Evolutionary conservation across 2,329 filamentous ascomycete genomes (phyloP).

Genomic region (Ophiostoma quercus): DNA sequence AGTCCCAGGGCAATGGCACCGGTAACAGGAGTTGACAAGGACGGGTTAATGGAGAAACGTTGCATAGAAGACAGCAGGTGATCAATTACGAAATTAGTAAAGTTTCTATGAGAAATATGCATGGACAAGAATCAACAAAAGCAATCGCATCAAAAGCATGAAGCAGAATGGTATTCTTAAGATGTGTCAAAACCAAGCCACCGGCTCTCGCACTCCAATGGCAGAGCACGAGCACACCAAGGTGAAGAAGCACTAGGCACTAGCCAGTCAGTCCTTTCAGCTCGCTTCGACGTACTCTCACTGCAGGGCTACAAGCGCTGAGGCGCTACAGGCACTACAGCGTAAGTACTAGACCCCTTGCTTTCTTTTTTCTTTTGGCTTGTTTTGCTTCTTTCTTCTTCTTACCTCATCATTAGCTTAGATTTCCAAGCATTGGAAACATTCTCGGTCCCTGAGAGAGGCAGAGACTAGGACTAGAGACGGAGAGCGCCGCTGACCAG

Average conservation of each 20-base stretch:
- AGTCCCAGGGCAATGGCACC: conserved; percentile 2
- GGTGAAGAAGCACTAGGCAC: neutral
- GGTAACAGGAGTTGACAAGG: conserved; percentile 1
- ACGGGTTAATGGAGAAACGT: neutral
- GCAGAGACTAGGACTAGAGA: neutral
- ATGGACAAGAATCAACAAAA: neutral
- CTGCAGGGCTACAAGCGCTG: neutral
- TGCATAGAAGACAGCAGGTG: neutral
- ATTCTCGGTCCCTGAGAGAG: neutral
- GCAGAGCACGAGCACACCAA: too few relatives aligned
- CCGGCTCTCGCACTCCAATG: too few relatives aligned
- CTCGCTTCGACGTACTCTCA: neutral
- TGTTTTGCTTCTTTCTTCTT: neutral
- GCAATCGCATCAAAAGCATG: too few relatives aligned
- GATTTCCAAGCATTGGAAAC: neutral
- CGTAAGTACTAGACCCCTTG: neutral
- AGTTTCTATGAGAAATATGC: neutral
- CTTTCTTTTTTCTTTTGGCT: neutral
- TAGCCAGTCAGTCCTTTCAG: neutral
- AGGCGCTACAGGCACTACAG: too few relatives aligned
- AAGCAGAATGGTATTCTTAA: too few relatives aligned
- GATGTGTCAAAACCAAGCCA: too few relatives aligned
- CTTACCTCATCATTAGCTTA: neutral
- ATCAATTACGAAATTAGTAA: too few relatives aligned
- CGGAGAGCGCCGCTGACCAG: neutral